Evolutionary conservation across 129 eudicot species (phyloP).

Genomic region (Lonicera japonica): DNA sequence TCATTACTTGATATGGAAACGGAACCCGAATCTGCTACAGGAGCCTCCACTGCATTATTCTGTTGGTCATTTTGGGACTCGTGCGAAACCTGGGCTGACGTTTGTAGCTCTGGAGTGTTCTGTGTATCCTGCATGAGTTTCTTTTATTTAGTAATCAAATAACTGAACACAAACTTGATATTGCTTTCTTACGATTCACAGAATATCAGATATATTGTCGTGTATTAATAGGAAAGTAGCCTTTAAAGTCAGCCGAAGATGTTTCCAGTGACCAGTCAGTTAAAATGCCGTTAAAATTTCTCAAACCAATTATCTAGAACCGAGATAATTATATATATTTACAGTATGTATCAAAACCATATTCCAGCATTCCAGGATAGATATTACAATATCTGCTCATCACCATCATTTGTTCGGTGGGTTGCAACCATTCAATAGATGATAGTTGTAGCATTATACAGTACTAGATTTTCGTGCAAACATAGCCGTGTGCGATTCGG

Average conservation of each 20-base stretch:
- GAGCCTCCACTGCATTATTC: slow-evolving; percentile 59
- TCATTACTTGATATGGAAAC: slow-evolving; percentile 82
- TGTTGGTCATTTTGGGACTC: slow-evolving; percentile 81
- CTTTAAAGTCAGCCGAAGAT: not conserved
- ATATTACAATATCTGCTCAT: too few relatives aligned
- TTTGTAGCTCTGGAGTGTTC: slow-evolving; percentile 55
- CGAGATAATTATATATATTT: too few relatives aligned
- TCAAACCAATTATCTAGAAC: too few relatives aligned
- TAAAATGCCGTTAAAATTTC: not conserved
- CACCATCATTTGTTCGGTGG: too few relatives aligned
- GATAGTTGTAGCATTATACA: too few relatives aligned
- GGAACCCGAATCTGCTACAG: slow-evolving; percentile 84
- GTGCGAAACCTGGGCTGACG: slow-evolving; percentile 52
- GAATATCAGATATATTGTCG: not conserved
- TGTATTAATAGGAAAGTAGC: not conserved
- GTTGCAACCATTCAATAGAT: too few relatives aligned
- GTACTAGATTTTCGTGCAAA: too few relatives aligned
- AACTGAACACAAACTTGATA: not conserved
- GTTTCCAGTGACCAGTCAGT: not conserved
- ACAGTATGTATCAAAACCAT: too few relatives aligned
- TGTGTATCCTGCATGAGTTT: slow-evolving; percentile 51
- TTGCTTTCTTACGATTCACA: too few relatives aligned
- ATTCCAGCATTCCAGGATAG: too few relatives aligned
- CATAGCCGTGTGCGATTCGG: too few relatives aligned
- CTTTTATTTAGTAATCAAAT: slow-evolving; percentile 1